A percentile compares a stretch with the other conserved stretches of the same genome.
These are phyloP conservation scores for Chalciporus pseudorubinellus DNA, from an alignment of 768 basidiomycete genomes.

Conservation along the genomic window DNA sequence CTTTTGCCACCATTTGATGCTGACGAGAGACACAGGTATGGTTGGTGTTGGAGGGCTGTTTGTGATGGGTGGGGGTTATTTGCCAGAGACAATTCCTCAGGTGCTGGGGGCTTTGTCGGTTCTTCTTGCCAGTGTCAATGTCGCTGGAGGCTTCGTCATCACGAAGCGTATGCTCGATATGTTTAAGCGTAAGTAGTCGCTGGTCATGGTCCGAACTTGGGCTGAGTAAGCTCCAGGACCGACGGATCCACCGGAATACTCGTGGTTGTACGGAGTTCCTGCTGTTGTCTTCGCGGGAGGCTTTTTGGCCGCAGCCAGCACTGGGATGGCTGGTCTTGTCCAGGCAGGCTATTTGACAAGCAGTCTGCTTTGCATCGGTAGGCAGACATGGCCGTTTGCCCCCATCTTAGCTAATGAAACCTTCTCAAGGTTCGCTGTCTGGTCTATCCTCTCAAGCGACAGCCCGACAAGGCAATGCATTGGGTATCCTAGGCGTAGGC, in stretches of 20 bases:
- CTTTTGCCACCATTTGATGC: not conserved
- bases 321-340: constrained; percentile 82
- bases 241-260: constrained; percentile 85
- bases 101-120: constrained; percentile 77
- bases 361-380: constrained; percentile 84
- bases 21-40: constrained; percentile 44
- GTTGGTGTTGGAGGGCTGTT: constrained; percentile 85
- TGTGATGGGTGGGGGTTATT: constrained; percentile 85
- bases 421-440: constrained; percentile 63
- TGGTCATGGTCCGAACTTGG: not conserved
- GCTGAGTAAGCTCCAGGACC: constrained; percentile 46
- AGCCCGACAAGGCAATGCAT: constrained; percentile 81
- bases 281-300: constrained; percentile 81
- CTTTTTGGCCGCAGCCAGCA: constrained; percentile 77
- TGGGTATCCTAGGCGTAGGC: constrained; percentile 84
- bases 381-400: not conserved
- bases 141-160: constrained; percentile 85
- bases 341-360: constrained; percentile 86
- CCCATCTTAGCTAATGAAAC: not conserved
- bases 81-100: constrained; percentile 81
- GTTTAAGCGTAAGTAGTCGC: constrained; percentile 66
- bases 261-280: constrained; percentile 78
- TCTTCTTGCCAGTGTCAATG: constrained; percentile 84
- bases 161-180: constrained; percentile 92
- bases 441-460: constrained; percentile 78